Percentiles rank a stretch among this genome's conserved stretches.
These are phyloP conservation scores for Cicer chorassanicum DNA, from an alignment of 306 rosid species.

Conservation along the genomic window DNA sequence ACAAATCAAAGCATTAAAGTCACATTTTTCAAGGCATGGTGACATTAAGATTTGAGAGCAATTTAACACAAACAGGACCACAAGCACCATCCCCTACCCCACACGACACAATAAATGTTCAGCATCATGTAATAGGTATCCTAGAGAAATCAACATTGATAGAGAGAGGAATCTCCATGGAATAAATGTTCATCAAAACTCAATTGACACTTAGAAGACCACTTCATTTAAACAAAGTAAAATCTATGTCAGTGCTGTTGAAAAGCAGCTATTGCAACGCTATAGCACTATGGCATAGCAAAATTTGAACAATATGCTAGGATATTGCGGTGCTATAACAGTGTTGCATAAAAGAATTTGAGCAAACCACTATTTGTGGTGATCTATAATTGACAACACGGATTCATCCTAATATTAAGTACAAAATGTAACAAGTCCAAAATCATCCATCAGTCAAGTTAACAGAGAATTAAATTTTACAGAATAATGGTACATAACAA, in stretches of 20 bases:
- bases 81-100: background rate
- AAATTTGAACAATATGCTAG: too few relatives aligned
- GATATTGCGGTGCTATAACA: too few relatives aligned
- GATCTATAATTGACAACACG: too few relatives aligned
- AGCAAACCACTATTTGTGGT: too few relatives aligned
- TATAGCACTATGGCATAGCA: too few relatives aligned
- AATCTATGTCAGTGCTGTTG: background rate
- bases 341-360: too few relatives aligned
- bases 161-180: background rate
- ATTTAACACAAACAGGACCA: background rate
- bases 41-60: background rate
- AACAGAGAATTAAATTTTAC: background rate
- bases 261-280: too few relatives aligned
- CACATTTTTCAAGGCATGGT: background rate
- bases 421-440: background rate
- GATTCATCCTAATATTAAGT: background rate
- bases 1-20: background rate
- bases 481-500: background rate
- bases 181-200: slow-evolving; percentile 9
- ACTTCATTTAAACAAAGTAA: background rate
- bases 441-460: background rate
- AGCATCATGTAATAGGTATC: background rate
- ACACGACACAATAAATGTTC: background rate
- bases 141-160: background rate
- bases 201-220: slow-evolving; percentile 8